Evolutionary conservation across 192 early-diverging fungal genomes (phyloP).

Genomic region (Lobosporangium transversale): DNA sequence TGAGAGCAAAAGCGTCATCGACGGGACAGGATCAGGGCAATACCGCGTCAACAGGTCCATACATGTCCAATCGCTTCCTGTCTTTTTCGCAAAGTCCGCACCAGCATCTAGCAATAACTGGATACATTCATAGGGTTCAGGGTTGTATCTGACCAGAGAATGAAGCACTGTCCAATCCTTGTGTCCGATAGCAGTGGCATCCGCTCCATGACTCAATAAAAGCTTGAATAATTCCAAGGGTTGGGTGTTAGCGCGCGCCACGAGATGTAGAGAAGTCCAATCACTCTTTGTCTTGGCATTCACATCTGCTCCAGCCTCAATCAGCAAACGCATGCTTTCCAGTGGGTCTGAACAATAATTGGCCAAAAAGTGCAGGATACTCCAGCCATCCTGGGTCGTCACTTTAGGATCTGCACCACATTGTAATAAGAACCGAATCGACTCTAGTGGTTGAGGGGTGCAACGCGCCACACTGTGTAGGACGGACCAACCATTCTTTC

Average conservation of each 20-base stretch:
- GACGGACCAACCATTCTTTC: conserved; percentile 52
- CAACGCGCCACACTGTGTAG: conserved; percentile 49
- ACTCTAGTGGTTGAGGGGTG: conserved; percentile 42
- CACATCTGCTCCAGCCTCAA: conserved; percentile 72
- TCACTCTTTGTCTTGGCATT: conserved; percentile 73
- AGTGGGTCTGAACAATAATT: conserved; percentile 62
- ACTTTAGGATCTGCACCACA: conserved; percentile 53
- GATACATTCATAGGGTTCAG: conserved; percentile 45
- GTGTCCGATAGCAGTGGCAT: conserved; percentile 49
- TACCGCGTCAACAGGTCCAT: conserved; percentile 50
- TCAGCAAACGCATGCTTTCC: conserved; percentile 57
- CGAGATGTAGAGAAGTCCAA: conserved; percentile 75
- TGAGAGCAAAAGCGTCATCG: conserved; percentile 45
- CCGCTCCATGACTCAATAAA: conserved; percentile 37
- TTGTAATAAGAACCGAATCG: conserved; percentile 54
- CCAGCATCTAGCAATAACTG: conserved; percentile 38
- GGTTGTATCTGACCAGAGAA: conserved; percentile 43
- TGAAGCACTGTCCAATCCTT: conserved; percentile 52
- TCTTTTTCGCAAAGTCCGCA: conserved; percentile 49
- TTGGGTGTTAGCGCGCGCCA: conserved; percentile 64
- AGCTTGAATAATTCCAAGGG: conserved; percentile 55
- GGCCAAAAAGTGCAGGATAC: conserved; percentile 63
- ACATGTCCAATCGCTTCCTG: conserved; percentile 50
- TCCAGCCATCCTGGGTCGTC: conserved; percentile 61
- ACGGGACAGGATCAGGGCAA: conserved; percentile 46